Evolutionary conservation across 768 basidiomycete species (phyloP), one percentile per base, ranked within the genome.

Genomic region (Sporobolomyces pararoseus): DNA sequence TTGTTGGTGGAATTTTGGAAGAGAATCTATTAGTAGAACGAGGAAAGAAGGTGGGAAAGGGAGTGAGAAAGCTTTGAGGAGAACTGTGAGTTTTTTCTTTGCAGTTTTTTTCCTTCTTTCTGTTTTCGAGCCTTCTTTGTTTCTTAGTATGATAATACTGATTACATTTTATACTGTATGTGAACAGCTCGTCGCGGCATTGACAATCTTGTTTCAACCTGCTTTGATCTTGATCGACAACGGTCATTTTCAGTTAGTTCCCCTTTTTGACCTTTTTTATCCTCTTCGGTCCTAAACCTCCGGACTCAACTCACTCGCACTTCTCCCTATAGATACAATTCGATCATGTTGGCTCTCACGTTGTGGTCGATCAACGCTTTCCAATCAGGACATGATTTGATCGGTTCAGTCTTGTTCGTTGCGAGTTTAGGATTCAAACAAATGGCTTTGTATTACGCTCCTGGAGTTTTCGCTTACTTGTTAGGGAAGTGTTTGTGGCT

Each of bases 361-460:
- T 71, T 77, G 0, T 61, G 68, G 31, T 82, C 90, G 0, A 78
- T 93, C 44, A 85, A 87, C 72, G 85, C 84, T 73, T 89, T 95
- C 51, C 85, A 87, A 2, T 78, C 76, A 3, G 88, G 85, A 4
- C 82, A 83, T 25, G 94, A 97, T 77, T 78, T 89, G 4, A 71
- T 87, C 1, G 95, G 89, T 7, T 89, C 91, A 6, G 77, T 90
- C 21, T 85, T 82, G 66, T 95, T 97, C 74, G 88, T 91, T 7
- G 81, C 87, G n/a, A 89, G 89, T 72, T 83, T 98, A 25, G 85
- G 88, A 4, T 94, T 95, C 83, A 96, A 96, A 79, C 94, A 97
- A 77, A 96, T 97, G 93, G 88, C 90, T 4, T 81, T 96, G 32
- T 95, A 96, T 78, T 98, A 93, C 77, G 88, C 90, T 0, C 91